A percentile compares a stretch with the other conserved stretches of the same genome.
Evolutionary conservation across 2,329 filamentous ascomycete genomes (phyloP).

Genomic region (Clarireedia sp.): DNA sequence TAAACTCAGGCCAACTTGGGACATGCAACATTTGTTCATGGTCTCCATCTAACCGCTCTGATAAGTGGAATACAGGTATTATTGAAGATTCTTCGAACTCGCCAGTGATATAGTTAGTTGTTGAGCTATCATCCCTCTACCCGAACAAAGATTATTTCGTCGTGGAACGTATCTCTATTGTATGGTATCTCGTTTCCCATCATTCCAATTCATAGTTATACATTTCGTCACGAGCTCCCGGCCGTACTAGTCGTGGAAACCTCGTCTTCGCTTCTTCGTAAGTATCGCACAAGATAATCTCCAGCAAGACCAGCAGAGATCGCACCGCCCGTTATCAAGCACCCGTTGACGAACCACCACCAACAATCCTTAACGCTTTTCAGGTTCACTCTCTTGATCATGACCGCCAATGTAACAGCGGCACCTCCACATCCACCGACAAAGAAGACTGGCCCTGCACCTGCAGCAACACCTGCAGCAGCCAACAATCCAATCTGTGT

Average conservation of each 20-base stretch:
- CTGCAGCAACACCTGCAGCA: conserved; percentile 58
- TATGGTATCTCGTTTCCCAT: no score
- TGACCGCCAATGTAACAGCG: conserved; percentile 50
- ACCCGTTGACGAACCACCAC: conserved; percentile 71
- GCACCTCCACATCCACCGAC: conserved; percentile 59
- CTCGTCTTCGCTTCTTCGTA: conserved; percentile 15
- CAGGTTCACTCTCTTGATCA: conserved; percentile 60
- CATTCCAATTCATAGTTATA: no score
- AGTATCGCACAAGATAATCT: conserved; percentile 50
- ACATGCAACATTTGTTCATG: no score
- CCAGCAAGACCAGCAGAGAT: conserved; percentile 50
- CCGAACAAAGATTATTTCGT: no score
- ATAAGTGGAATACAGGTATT: no score
- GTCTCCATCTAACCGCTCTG: no score
- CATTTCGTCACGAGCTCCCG: no score
- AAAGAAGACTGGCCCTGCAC: conserved; percentile 63
- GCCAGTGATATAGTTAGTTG: no score
- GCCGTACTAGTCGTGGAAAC: background rate
- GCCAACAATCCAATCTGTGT: conserved; percentile 63
- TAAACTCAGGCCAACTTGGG: no score
- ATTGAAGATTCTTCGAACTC: no score
- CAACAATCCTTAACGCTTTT: conserved; percentile 61
- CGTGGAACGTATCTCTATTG: no score
- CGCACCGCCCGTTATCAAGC: conserved; percentile 58
- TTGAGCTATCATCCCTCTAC: no score